Evolutionary conservation across 2,329 filamentous ascomycete genomes (phyloP), one percentile per base, ranked within the genome.

Genomic region (Alternaria brassicae): DNA sequence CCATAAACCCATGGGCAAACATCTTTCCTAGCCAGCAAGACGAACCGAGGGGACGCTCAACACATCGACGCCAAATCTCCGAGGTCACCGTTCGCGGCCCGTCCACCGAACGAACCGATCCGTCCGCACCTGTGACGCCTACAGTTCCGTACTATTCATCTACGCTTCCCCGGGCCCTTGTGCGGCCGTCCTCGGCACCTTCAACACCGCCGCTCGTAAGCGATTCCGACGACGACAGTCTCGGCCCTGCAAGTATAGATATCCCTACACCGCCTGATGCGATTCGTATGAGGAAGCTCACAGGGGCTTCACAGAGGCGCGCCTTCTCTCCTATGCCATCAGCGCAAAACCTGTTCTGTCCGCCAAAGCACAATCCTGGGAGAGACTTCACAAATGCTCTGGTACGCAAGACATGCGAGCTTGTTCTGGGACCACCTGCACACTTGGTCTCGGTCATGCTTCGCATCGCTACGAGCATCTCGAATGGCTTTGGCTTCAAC

Each of bases 361-460:
- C 87, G 4, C 75, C 70, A 37, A 72, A 79, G 47, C 76, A 80
- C 57, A 72, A 79, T 34, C 75, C 67, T 28, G 63, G 72, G 68
- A 69, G 72, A 40, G 71, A 76, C 27, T 74, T 77, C 40, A 77
- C 74, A 3, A 81, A 86, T 50, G 85, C 88, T 3, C 85, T 96
- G 28, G 84, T 96, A 25, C 86, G 89, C 56, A 93, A 91, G 78
- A 93, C 92, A 0, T 88, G 86, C 63, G 88, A 91, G 51, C 84
- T 95, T 28, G 84, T 96, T 4, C 80, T 97, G 13, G 88, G 91
- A 0, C 92, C 92, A n/a, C 92, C 93, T 0, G 86, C 89, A 32
- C 88, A 93, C 68, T 84, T 96, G 2, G 85, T 96, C 34, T 83
- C 87, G 25, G 81, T 96, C 39, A 93, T 97, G 83, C 84, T 97